Base-by-base conservation (phyloP, 768 basidiomycete species). In the Auricularia sp. region DNA sequence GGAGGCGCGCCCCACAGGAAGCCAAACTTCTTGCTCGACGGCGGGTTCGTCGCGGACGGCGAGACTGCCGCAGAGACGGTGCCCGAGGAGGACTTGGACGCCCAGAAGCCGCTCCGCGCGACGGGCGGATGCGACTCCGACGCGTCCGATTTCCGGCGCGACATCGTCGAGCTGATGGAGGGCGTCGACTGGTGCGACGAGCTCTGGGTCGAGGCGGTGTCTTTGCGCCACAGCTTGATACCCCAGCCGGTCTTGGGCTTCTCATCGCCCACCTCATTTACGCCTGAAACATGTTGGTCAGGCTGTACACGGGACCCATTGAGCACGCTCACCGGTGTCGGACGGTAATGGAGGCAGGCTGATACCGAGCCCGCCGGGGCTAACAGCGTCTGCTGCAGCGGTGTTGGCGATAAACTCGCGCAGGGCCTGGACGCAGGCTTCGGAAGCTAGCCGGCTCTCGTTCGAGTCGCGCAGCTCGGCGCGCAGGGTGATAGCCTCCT, bases 391-490 rank as follows among this genome's bases (percentile, higher is more conserved):
- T n/a, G 53, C 54, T 34, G 68, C 61, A n/a, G 64, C 67, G 47
- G 7, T 21, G 47, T 90, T 85, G 23, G 83, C 84, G 67, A 92
- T 91, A 71, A 89, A 98, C 64, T 86, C 87, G 43, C 93, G 81
- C 53, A 98, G 77, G 0, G 89, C 91, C 63, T 83, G 85, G 67
- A 90, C 85, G 72, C 92, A 94, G 0, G 83, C 83, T 68, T 98
- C 93, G 42, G 89, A 91, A 3, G 95, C 95, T 71, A 92, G 87
- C 60, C 86, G 80, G 2, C 91, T 92, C 74, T 98, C 95, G 66
- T 83, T 87, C 1, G 86, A 80, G 71, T 96, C 93, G 44, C 71
- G 77, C 58, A 96, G 76, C 65, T 92, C 89, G 66, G 83, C 81
- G 69, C 83, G 83, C 18, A 82, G 78, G 36, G 81, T 83, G 39